Base-by-base conservation (phyloP, 2,329 filamentous ascomycete genomes). In the Botrytis elliptica region DNA sequence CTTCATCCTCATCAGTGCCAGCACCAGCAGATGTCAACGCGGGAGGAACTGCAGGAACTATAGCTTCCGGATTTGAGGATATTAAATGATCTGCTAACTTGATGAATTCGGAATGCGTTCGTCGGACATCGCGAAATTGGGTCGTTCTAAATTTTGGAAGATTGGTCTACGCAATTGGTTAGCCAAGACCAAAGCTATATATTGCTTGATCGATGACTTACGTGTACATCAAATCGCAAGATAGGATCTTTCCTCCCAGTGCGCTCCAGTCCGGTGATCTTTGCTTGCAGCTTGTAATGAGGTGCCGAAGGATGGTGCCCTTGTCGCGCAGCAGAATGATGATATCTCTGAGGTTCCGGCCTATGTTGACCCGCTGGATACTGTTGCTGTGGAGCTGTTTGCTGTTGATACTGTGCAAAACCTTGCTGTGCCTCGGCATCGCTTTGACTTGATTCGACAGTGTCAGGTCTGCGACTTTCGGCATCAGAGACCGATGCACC, bases 91-190 rank as follows among this genome's bases (percentile, higher is more conserved):
- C 93, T 73, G 93, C 94, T n/a, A 99, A 91, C 84, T 98, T 99
- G 77, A 93, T 88, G 80, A 99, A 99, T 82, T 99, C 96, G 66
- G 93, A 94, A 83, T 99, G 96, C 75, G 97, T 92, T 75, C 96
- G 93, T 79, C 96, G 93, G 77, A 99, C 94, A 83, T 99, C 96
- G 81, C 96, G 94, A 84, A 98, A 99, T 83, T 99, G 96, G 8
- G 96, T 99, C 0, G 96, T 99, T 79, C 96, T 90, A 83, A 98
- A 99, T 78, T 95, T 95, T 71, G 95, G 95, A n/a, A 99, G 92
- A 84, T 99, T 99, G 77, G 96, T 99, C 96, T 99, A 72, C 40
- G 40, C 42, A 64, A 16, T 64, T 20, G 14, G 57, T 81, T 72
- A 80, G 77, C 46, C 38, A 52, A 49, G 70, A 36, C 33, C 40